These are phyloP conservation scores for Metarhizium brunneum DNA, from an alignment of 2,329 filamentous ascomycete species.

Conservation along the genomic window DNA sequence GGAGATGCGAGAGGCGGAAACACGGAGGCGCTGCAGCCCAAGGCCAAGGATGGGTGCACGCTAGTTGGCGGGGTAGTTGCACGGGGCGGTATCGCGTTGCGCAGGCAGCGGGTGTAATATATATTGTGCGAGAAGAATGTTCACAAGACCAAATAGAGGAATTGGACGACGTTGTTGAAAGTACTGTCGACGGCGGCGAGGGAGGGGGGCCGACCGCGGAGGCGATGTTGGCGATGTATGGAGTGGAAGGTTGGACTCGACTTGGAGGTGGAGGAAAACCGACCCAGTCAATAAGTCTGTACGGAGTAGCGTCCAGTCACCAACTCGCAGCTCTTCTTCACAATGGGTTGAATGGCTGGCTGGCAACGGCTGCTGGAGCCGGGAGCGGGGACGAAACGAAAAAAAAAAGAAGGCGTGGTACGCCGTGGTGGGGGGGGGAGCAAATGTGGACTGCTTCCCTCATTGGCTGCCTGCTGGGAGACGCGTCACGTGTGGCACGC, in stretches of 20 bases:
- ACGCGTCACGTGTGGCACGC: not conserved
- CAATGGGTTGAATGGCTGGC: not conserved
- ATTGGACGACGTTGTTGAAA: not conserved
- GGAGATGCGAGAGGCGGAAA: slow-evolving; percentile 8
- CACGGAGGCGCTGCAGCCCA: slow-evolving; percentile 1
- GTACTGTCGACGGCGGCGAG: not conserved
- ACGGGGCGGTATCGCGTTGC: not conserved
- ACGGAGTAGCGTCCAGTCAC: not conserved
- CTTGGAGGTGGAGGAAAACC: slow-evolving; percentile 3
- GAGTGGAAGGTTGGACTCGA: slow-evolving; percentile 2
- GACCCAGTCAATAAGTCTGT: not conserved
- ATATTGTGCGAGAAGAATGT: not conserved
- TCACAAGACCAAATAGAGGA: not conserved
- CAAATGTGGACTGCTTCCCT: not conserved
- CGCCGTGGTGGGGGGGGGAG: not conserved
- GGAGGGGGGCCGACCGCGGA: slow-evolving; percentile 6
- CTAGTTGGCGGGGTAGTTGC: slow-evolving; percentile 4
- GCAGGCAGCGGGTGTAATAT: not conserved
- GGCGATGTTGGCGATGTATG: slow-evolving; percentile 2
- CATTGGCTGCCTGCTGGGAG: not conserved
- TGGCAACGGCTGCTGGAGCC: slow-evolving; percentile 2
- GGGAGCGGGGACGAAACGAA: slow-evolving; percentile 1
- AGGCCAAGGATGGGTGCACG: not conserved
- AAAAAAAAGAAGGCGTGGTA: not conserved
- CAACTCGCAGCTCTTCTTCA: not conserved